Evolutionary conservation across 129 eudicot species (phyloP).

Genomic region (Chrysanthemum lavandulifolium): DNA sequence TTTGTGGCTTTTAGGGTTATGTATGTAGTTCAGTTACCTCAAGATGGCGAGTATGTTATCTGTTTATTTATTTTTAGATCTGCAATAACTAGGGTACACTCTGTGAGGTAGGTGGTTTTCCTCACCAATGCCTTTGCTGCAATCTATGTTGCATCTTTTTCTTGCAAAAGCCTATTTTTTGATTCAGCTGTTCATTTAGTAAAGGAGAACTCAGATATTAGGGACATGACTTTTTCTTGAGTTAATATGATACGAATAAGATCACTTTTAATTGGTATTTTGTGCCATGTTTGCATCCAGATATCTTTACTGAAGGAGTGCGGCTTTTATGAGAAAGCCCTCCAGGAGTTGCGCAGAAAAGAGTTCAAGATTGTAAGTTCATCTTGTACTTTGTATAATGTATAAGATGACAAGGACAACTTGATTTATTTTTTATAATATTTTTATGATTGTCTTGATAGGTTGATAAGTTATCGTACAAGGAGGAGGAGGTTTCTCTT

Average conservation of each 20-base stretch:
- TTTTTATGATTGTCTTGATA: constrained; percentile 18
- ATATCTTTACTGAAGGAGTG: constrained; percentile 86
- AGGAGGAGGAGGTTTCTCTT: constrained; percentile 81
- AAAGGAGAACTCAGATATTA: too few relatives aligned
- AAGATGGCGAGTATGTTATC: too few relatives aligned
- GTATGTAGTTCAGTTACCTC: too few relatives aligned
- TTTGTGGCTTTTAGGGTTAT: too few relatives aligned
- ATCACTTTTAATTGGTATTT: not conserved
- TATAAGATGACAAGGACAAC: constrained; percentile 12
- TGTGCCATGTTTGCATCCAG: constrained; percentile 35
- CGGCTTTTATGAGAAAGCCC: constrained; percentile 69
- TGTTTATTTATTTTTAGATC: too few relatives aligned
- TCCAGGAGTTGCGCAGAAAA: constrained; percentile 74
- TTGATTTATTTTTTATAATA: constrained; percentile 8
- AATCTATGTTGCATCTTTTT: too few relatives aligned
- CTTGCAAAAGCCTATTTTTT: too few relatives aligned
- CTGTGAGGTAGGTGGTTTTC: too few relatives aligned
- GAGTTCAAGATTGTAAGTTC: constrained; percentile 79
- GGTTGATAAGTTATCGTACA: constrained; percentile 69
- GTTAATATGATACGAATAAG: not conserved
- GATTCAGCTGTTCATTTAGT: too few relatives aligned
- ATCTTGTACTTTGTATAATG: constrained; percentile 6
- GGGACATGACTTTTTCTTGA: not conserved
- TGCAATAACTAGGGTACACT: too few relatives aligned
- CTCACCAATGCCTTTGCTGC: too few relatives aligned